Evolutionary conservation across 2,329 filamentous ascomycete species (phyloP).

Genomic region (Fonsecaea erecta): DNA sequence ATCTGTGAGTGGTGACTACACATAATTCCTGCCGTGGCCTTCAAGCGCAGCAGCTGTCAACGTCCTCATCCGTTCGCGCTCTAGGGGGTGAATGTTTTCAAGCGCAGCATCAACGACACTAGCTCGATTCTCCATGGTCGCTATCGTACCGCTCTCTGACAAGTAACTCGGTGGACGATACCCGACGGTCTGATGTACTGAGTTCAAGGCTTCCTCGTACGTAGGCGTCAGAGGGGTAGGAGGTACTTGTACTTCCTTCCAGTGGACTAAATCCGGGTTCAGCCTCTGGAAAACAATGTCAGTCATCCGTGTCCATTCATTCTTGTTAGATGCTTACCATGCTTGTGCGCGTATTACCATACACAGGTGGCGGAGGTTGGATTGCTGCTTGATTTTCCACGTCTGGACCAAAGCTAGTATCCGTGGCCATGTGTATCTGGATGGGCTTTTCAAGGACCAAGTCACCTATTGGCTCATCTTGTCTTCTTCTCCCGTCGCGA

Average conservation of each 20-base stretch:
- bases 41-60: conserved; percentile 30
- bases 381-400: conserved; percentile 54
- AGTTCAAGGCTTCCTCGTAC: conserved; percentile 35
- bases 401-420: conserved; percentile 67
- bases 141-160: conserved; percentile 74
- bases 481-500: conserved; percentile 42
- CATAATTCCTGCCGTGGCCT: neutral
- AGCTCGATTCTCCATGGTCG: conserved; percentile 70
- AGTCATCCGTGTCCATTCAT: neutral
- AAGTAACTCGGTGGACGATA: conserved; percentile 74
- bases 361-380: conserved; percentile 72
- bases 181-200: conserved; percentile 35
- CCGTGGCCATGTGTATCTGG: conserved; percentile 72
- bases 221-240: conserved; percentile 36
- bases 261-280: conserved; percentile 79
- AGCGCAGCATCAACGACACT: conserved; percentile 58
- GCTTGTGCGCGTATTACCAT: conserved; percentile 81
- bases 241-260: conserved; percentile 64
- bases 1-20: neutral
- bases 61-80: conserved; percentile 41
- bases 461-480: conserved; percentile 10
- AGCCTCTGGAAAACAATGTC: conserved; percentile 59
- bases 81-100: conserved; percentile 57
- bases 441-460: conserved; percentile 69
- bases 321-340: conserved; percentile 63